Evolutionary conservation across 2,329 filamentous ascomycete species (phyloP).

Genomic region (Cadophora luteo-olivacea): DNA sequence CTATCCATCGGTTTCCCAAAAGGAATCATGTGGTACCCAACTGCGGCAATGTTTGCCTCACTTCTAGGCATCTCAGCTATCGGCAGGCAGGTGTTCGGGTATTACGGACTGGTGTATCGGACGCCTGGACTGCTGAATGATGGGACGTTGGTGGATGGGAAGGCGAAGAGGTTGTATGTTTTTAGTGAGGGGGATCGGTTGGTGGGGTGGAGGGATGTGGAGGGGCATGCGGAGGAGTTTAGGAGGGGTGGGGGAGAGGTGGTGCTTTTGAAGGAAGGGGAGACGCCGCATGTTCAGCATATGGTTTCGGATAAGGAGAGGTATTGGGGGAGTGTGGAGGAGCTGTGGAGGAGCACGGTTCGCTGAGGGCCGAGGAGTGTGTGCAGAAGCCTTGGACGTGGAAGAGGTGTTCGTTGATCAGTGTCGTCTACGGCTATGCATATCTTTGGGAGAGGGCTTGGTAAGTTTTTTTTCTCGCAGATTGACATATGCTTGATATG

Average conservation of each 20-base stretch:
- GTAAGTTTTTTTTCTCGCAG: no score
- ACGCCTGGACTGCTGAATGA: slow-evolving; percentile 27
- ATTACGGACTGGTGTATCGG: slow-evolving; percentile 18
- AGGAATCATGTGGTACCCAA: slow-evolving; percentile 21
- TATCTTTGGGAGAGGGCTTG: no score
- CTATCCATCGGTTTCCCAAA: slow-evolving; percentile 21
- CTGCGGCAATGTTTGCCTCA: slow-evolving; percentile 7
- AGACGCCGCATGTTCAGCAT: slow-evolving; percentile 33
- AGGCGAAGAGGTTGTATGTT: slow-evolving; percentile 35
- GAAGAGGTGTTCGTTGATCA: no score
- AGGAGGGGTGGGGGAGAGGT: slow-evolving; percentile 25
- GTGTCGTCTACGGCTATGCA: no score
- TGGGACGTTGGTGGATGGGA: slow-evolving; percentile 24
- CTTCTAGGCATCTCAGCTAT: slow-evolving; percentile 4
- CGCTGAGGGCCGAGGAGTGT: neutral
- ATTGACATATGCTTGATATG: no score
- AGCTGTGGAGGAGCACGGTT: slow-evolving; percentile 25
- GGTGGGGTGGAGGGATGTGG: slow-evolving; percentile 28
- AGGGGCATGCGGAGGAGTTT: slow-evolving; percentile 32
- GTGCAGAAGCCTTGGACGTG: no score
- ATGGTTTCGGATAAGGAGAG: slow-evolving; percentile 30
- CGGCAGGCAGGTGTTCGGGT: slow-evolving; percentile 16
- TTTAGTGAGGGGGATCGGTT: slow-evolving; percentile 35
- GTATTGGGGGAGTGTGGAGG: slow-evolving; percentile 32
- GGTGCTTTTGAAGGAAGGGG: slow-evolving; percentile 24